Conservation (phyloP, 2,329 filamentous ascomycete species). For the Fusarium coicis region DNA sequence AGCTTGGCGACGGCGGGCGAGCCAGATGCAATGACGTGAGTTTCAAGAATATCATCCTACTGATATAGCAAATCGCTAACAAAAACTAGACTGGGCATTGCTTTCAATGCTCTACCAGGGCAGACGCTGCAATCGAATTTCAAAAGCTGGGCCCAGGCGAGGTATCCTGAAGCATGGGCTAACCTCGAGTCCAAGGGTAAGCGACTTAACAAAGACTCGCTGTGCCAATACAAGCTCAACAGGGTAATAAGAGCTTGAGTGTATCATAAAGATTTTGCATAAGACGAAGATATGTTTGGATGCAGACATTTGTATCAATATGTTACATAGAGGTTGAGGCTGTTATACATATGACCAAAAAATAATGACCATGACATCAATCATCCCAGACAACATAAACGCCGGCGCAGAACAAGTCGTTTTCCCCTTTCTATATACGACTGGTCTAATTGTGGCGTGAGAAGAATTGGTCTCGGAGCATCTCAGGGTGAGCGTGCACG, state of each 20-base stretch:
- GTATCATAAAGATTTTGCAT: conserved; percentile 44
- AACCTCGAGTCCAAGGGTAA: conserved; percentile 68
- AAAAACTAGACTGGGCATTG: conserved; percentile 72
- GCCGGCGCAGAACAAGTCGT: conserved; percentile 14
- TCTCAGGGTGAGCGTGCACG: conserved; percentile 87
- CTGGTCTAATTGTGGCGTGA: conserved; percentile 27
- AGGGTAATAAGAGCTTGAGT: conserved; percentile 61
- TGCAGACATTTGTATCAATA: conserved; percentile 50
- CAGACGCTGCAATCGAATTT: conserved; percentile 74
- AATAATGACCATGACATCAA: conserved; percentile 44
- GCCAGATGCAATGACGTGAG: conserved; percentile 79
- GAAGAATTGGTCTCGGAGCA: conserved; percentile 64
- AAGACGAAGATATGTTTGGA: conserved; percentile 33
- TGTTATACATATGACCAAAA: conserved; percentile 50
- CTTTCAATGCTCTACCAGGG: conserved; percentile 79
- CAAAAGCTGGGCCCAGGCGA: conserved; percentile 76
- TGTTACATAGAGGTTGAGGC: conserved; percentile 46
- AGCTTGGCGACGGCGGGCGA: conserved; percentile 72
- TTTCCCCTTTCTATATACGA: neutral
- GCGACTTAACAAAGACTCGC: conserved; percentile 55
- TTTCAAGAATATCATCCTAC: conserved; percentile 40
- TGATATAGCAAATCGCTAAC: conserved; percentile 21
- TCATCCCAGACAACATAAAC: conserved; percentile 31
- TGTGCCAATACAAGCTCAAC: conserved; percentile 61
- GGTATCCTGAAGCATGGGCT: conserved; percentile 76